A percentile compares a stretch with the other conserved stretches of the same genome.
These are phyloP conservation scores for Picea glauca DNA, from an alignment of 75 land plant species.

Conservation along the genomic window DNA sequence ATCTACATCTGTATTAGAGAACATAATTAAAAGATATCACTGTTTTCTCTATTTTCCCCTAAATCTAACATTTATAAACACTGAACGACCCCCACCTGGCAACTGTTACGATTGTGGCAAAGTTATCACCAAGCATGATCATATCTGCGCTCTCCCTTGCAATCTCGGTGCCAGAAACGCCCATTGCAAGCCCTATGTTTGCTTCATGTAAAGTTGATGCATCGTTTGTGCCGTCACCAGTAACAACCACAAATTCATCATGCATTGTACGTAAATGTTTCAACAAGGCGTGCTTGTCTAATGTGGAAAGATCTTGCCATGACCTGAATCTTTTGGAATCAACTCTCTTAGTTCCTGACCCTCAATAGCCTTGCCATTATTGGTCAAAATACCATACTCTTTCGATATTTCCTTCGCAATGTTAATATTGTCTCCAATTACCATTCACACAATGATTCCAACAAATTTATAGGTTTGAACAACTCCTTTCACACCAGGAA, in stretches of 20 bases:
- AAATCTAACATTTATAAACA: slow-evolving; percentile 92
- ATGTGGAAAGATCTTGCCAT: slow-evolving; percentile 90
- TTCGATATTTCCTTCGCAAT: slow-evolving; percentile 98
- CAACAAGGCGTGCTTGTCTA: slow-evolving; percentile 87
- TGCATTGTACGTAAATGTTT: slow-evolving; percentile 60
- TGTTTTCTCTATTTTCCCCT: too few relatives aligned
- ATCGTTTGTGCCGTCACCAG: slow-evolving; percentile 98
- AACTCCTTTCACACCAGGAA: slow-evolving; percentile 96
- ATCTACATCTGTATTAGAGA: too few relatives aligned
- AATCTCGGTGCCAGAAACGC: slow-evolving; percentile 32
- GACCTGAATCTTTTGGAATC: slow-evolving; percentile 73
- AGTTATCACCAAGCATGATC: slow-evolving; percentile 86
- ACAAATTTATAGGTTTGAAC: slow-evolving; percentile 79
- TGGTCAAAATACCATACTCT: slow-evolving; percentile 94
- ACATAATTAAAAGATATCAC: too few relatives aligned
- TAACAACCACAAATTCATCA: slow-evolving; percentile 84
- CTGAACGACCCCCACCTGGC: slow-evolving; percentile 99
- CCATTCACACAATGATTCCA: slow-evolving; percentile 96
- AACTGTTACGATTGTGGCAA: slow-evolving; percentile 84
- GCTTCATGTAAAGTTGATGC: slow-evolving; percentile 97
- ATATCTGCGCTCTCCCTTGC: slow-evolving; percentile 73
- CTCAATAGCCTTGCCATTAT: slow-evolving; percentile 86
- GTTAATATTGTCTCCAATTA: slow-evolving; percentile 92
- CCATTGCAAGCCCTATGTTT: slow-evolving; percentile 98
- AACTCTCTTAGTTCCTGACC: slow-evolving; percentile 60